Evolutionary conservation across 306 rosid species (phyloP).

Genomic region (Castanea mollissima): DNA sequence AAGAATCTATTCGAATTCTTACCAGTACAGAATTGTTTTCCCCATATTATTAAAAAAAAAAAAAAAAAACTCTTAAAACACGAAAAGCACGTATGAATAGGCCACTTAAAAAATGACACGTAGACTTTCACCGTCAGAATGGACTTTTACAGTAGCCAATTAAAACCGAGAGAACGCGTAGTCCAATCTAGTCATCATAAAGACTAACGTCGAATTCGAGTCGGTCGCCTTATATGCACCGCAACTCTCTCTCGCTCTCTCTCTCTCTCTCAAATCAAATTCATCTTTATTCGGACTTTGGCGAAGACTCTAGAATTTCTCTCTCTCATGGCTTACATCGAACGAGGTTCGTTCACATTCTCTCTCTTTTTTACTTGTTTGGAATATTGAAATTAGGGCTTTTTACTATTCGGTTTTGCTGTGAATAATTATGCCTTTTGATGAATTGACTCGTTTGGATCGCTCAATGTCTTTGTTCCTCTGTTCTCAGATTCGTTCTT

Average conservation of each 20-base stretch:
- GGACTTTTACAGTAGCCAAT: constrained; percentile 11
- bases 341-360: constrained; percentile 35
- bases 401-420: not conserved
- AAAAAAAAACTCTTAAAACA: no score
- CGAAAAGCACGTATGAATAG: no score
- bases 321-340: constrained; percentile 49
- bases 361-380: not conserved
- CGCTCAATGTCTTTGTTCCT: not conserved
- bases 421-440: not conserved
- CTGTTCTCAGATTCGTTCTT: not conserved
- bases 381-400: not conserved
- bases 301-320: constrained; percentile 17
- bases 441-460: not conserved
- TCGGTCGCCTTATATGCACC: no score
- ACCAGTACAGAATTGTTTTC: no score
- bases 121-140: no score
- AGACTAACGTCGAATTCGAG: not conserved
- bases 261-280: not conserved
- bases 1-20: no score
- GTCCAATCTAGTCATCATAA: not conserved
- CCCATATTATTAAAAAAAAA: no score
- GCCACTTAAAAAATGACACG: not conserved
- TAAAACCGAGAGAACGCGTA: constrained; percentile 1
- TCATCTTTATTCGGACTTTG: not conserved
- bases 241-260: no score